A percentile compares a stretch with the other conserved stretches of the same genome.
phyloP scores from a whole-genome alignment of 305 asterid species.

The Monarda citriodora region DNA sequence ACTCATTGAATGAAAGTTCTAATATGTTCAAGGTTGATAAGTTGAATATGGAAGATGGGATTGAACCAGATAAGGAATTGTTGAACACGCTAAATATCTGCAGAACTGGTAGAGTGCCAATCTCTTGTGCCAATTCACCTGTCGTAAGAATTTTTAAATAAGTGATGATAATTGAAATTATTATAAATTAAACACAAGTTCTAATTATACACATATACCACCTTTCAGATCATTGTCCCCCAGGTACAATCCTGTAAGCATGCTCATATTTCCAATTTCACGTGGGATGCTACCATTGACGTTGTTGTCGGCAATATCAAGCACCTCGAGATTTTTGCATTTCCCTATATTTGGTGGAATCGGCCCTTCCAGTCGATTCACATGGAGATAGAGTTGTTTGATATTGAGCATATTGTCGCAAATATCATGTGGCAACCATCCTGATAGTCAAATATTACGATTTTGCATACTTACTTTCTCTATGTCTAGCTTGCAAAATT shows the following conservation, averaged over 20 bases:
- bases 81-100: no score
- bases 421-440: not conserved
- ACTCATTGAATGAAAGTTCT: not conserved
- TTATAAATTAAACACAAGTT: no score
- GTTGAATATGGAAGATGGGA: conserved; percentile 21
- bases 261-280: not conserved
- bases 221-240: not conserved
- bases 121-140: conserved; percentile 7
- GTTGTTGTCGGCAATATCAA: not conserved
- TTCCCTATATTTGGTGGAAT: conserved; percentile 23
- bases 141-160: no score
- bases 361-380: conserved; percentile 19
- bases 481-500: not conserved
- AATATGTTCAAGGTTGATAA: conserved; percentile 11
- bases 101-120: not conserved
- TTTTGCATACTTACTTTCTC: not conserved
- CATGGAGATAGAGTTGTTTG: not conserved
- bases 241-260: not conserved
- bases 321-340: conserved; percentile 4
- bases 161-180: no score
- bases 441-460: not conserved
- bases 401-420: conserved; percentile 16
- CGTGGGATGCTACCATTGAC: not conserved
- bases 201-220: no score
- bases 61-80: conserved; percentile 5